A percentile compares a stretch with the other conserved stretches of the same genome.
Evolutionary conservation across 179 eudicot genomes (phyloP).

Genomic region (Spergularia azorica): DNA sequence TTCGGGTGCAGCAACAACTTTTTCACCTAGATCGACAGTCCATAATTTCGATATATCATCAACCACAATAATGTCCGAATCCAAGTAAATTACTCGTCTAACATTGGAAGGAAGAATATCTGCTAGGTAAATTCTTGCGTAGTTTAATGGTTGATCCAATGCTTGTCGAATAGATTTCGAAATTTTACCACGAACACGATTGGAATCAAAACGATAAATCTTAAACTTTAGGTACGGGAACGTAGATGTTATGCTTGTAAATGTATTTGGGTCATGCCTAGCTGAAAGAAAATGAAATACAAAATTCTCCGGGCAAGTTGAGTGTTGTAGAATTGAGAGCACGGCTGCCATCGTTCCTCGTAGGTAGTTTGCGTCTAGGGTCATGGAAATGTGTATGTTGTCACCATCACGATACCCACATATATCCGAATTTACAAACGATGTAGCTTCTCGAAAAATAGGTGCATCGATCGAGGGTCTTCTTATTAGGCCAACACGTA

Average conservation of each 20-base stretch:
- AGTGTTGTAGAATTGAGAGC: conserved; percentile 46
- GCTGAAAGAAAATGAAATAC: conserved; percentile 46
- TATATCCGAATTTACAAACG: conserved; percentile 21
- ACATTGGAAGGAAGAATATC: conserved; percentile 40
- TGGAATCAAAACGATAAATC: conserved; percentile 38
- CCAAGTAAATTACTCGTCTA: conserved; percentile 37
- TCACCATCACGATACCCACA: conserved; percentile 22
- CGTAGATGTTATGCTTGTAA: conserved; percentile 25
- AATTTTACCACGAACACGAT: conserved; percentile 36
- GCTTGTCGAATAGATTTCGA: conserved; percentile 48
- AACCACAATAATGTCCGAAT: conserved; percentile 44
- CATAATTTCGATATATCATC: conserved; percentile 43
- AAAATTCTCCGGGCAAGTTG: conserved; percentile 44
- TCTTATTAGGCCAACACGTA: conserved; percentile 30
- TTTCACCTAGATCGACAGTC: conserved; percentile 36
- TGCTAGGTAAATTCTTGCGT: conserved; percentile 43
- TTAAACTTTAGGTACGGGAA: conserved; percentile 46
- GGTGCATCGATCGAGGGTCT: conserved; percentile 21
- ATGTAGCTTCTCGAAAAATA: conserved; percentile 35
- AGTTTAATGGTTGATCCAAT: conserved; percentile 46
- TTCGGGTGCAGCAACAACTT: conserved; percentile 42
- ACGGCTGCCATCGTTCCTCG: conserved; percentile 54
- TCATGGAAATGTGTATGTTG: conserved; percentile 45
- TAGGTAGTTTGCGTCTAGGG: conserved; percentile 47
- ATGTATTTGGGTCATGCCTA: conserved; percentile 30